Base-by-base conservation (phyloP, 331 rosid species). In the Quercus lobata region DNA sequence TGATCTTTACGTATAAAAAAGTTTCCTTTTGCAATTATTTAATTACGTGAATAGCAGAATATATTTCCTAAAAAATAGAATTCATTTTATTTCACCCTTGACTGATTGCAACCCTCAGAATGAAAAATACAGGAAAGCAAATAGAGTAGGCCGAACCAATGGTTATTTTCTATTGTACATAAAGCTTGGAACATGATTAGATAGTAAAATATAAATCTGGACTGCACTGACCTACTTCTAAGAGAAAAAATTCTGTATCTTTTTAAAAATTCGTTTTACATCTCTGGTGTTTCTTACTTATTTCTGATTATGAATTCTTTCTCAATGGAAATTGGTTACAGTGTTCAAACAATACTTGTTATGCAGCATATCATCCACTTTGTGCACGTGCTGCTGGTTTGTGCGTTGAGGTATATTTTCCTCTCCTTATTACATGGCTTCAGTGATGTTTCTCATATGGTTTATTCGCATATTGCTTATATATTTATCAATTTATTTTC, bases 361-460 rank as follows among this genome's bases (percentile, higher is more conserved):
- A 93, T 81, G 98, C 83, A 53, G 98, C 99, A 25, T 96, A 96
- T 84, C 99, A 96, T 71, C 99, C 99, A 65, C 99, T 96, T 68
- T 96, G 99, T 87, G 99, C 99, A 57, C 97, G 99, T 17, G 99
- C 99, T 69, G 99, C 99, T 78, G 99, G 98, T 81, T 97, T 96
- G 52, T 96, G 99, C 77, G 99, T 93, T 81, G 99, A 96, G 98
- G 99, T 93, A 84, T 72, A 78, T 75, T 81, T 73, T 73, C 81
- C 57, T 15, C 68, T 25, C 22, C 37, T 69, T 27, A 18, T 68
- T 53, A 18, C 58, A 9, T 56, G 41, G 37, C 17, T 41, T 10
- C 7, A n/a, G 29, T 7, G 65, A 29, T 81, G 15, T 60, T 61
- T 62, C 17, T 58, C 24, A 35, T 61, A 35, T 21, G 44, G 16